Percentiles rank a stretch among this genome's conserved stretches.
phyloP scores from a whole-genome alignment of 169 alveolate genomes.

The Besnoitia besnoiti region DNA sequence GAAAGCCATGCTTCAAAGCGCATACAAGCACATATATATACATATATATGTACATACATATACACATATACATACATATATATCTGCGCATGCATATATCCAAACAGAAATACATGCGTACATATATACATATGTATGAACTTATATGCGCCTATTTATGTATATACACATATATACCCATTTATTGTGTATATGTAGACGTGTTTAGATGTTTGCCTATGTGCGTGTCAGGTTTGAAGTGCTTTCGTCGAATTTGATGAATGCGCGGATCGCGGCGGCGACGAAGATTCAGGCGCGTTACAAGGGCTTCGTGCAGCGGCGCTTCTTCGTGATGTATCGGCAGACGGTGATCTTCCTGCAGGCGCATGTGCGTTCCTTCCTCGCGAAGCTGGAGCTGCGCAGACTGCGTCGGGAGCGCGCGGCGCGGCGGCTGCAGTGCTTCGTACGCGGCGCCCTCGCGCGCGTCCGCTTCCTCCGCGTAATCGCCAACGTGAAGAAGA shows the following conservation, averaged over 20 bases:
- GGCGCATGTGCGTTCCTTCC: constrained; percentile 21
- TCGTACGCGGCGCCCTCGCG: neutral
- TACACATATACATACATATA: too few relatives aligned
- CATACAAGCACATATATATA: too few relatives aligned
- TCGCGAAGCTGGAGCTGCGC: neutral
- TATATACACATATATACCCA: too few relatives aligned
- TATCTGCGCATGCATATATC: too few relatives aligned
- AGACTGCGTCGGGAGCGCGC: neutral
- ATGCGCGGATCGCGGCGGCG: constrained; percentile 68
- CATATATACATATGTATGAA: too few relatives aligned
- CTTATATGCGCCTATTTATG: too few relatives aligned
- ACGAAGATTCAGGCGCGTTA: constrained; percentile 71
- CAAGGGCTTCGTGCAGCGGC: constrained; percentile 48
- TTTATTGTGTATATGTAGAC: neutral
- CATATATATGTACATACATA: too few relatives aligned
- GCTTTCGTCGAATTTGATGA: constrained; percentile 36
- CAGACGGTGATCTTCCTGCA: neutral
- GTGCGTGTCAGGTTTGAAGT: constrained; percentile 12
- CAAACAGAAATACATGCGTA: too few relatives aligned
- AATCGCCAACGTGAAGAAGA: neutral
- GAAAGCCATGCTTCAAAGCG: too few relatives aligned
- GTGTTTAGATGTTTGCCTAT: neutral
- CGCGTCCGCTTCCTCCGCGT: neutral
- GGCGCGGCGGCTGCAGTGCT: neutral
- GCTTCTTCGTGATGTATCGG: neutral